Base-by-base conservation (phyloP, 305 asterid species). In the Fraxinus greggii region DNA sequence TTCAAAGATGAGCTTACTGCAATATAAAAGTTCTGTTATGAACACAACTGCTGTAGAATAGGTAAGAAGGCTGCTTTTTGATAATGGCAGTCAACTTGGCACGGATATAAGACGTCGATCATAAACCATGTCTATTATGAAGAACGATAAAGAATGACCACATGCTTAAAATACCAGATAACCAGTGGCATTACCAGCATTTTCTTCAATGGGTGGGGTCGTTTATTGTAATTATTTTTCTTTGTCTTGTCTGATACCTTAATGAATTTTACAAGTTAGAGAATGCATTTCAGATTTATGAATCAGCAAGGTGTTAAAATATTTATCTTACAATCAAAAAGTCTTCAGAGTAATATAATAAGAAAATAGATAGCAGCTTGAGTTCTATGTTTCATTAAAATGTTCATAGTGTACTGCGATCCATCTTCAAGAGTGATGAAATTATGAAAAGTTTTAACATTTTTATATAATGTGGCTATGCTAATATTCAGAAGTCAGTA, bases 401-500 rank as follows among this genome's bases (percentile, higher is more conserved):
- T 67, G 74, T 12, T 4, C 74, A 4, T 4, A 12, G 32, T 12
- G 74, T 67, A 67, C 36, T 26, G 74, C 19, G 8, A 67, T 67
- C 67, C 67, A 67, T 12, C 74, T 67, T 67, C 28, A 19, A 56
- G 67, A 19, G 32, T 8, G 70, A 61, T 61, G 32, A 61, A 61
- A 61, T 61, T 23, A 61, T 61, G 32, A 61, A 61, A 61, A 61
- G 32, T 56, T 56, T 7, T 61, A 21, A 59, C 31, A 59, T 21
- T 59, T 24, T 59, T 7, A 23, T 61, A 61, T 23, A 61, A 32
- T 32, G 31, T 54, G 73, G 80, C 19, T 56, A 61, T 38, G 76
- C 56, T 76, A 73, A 79, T 32, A 79, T 48, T 72, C 59, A 48
- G 65, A 17, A 67, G 80, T 72, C 12, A 24, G 31, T 6, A 40